A percentile compares a stretch with the other conserved stretches of the same genome.
phyloP scores from a whole-genome alignment of 2,329 filamentous ascomycete species.

The Claviceps sp. region DNA sequence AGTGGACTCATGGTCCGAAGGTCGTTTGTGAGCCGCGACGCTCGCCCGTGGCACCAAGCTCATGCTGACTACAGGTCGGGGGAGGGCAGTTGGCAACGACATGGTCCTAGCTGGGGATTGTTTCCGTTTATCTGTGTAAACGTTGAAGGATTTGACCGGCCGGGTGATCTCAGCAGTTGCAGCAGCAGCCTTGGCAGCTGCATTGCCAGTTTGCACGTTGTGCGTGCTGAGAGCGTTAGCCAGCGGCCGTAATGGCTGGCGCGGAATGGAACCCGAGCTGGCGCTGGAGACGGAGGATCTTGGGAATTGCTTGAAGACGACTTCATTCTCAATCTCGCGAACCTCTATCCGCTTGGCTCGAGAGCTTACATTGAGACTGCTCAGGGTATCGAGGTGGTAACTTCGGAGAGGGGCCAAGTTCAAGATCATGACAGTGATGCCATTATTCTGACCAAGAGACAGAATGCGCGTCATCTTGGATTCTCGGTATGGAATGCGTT shows the following conservation, averaged over 20 bases:
- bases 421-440: constrained; percentile 90
- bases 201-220: constrained; percentile 53
- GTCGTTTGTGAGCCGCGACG: constrained; percentile 23
- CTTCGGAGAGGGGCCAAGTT: constrained; percentile 85
- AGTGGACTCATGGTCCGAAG: constrained; percentile 23
- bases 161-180: constrained; percentile 39
- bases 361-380: constrained; percentile 88
- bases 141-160: constrained; percentile 71
- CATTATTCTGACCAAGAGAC: constrained; percentile 85
- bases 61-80: constrained; percentile 19
- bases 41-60: constrained; percentile 8
- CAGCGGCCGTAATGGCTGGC: constrained; percentile 70
- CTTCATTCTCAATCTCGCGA: constrained; percentile 88
- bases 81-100: constrained; percentile 17
- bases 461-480: constrained; percentile 96
- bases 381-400: constrained; percentile 87
- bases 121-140: constrained; percentile 65
- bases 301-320: constrained; percentile 67
- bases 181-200: constrained; percentile 22
- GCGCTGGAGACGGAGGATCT: constrained; percentile 26
- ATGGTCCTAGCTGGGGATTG: constrained; percentile 2
- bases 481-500: constrained; percentile 81
- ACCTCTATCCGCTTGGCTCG: constrained; percentile 94
- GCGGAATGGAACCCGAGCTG: constrained; percentile 27
- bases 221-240: constrained; percentile 63